These are phyloP conservation scores for Citrus trifoliata DNA, from an alignment of 345 rosid genomes.

Conservation along the genomic window DNA sequence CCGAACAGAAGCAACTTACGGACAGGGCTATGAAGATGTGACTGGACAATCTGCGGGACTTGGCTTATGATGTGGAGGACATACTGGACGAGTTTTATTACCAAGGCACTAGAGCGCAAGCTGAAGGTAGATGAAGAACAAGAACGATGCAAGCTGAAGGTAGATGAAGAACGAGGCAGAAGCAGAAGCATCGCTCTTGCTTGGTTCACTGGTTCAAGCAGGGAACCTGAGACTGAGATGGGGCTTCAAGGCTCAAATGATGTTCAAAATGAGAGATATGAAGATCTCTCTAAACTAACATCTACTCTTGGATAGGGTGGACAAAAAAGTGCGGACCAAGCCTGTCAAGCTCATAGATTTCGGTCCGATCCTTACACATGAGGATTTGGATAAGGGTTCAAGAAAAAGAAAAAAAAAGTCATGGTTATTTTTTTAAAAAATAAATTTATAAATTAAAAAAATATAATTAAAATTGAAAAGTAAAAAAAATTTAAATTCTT, in stretches of 20 bases:
- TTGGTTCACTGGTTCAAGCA: no score
- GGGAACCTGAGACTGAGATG: no score
- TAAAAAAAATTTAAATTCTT: no score
- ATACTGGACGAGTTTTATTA: neutral
- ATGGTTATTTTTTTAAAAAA: rapidly evolving
- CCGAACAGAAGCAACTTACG: neutral
- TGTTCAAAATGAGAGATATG: neutral
- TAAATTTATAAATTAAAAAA: no score
- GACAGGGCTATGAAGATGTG: neutral
- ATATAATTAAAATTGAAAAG: no score
- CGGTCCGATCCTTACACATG: rapidly evolving
- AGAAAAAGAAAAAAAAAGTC: no score
- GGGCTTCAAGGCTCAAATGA: neutral
- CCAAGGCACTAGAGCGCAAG: neutral
- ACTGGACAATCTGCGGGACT: neutral
- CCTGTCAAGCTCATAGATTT: no score
- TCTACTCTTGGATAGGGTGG: neutral
- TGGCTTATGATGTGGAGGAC: neutral
- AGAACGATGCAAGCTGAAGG: neutral
- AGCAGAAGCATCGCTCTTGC: no score
- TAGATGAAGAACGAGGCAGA: neutral
- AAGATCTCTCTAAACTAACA: neutral
- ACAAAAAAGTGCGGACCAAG: rapidly evolving
- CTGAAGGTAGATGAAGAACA: neutral
- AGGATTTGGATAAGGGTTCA: rapidly evolving